Evolutionary conservation across 164 flowering plant genomes (phyloP), one percentile per base, ranked within the genome.

Genomic region (Annona cherimola): DNA sequence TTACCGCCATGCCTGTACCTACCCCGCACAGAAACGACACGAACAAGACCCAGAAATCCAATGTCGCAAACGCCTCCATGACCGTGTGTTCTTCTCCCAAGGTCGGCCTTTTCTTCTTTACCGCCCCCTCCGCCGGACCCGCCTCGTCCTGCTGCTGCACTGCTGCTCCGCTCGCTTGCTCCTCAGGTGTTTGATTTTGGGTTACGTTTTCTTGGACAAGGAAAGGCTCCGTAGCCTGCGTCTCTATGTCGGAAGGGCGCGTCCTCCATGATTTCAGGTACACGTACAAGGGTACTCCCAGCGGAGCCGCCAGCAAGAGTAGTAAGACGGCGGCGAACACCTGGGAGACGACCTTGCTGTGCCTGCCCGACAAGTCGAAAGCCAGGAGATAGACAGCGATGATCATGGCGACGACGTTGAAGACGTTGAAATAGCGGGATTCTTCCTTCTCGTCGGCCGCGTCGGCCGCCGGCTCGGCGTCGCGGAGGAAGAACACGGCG

Each of bases 21-120:
- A 94, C 98, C 5, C 98, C 97, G 42, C 94, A 91, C 11, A 94
- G 78, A 78, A 94, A 94, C 66, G 97, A 89, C 7, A 81, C 78
- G 62, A 94, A 92, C 77, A 92, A 63, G 1, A 94, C 63, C 98
- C 97, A 94, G 67, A 92, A 94, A 75, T 94, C 97, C 20, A 85
- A 14, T 3, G 89, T 88, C 80, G 12, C 46, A 61, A 89, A 0
- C 11, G 93, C 91, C 76, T 94, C 89, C 4, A 81, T 0, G 1
- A 94, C 85, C 61, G 98, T 88, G 73, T 90, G 97, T 40, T 94
- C 98, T 67, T 92, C 98, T n/a, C 97, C 97, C 4, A 94, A 68
- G 73, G 69, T 77, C 69, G 93, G 93, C 77, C 40, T 45, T 45
- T 57, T 79, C 46, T 7, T 71, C 50, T 42, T 72, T 61, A 26